Evolutionary conservation across 2,329 filamentous ascomycete species (phyloP).

Genomic region (Colletotrichum higginsianum): DNA sequence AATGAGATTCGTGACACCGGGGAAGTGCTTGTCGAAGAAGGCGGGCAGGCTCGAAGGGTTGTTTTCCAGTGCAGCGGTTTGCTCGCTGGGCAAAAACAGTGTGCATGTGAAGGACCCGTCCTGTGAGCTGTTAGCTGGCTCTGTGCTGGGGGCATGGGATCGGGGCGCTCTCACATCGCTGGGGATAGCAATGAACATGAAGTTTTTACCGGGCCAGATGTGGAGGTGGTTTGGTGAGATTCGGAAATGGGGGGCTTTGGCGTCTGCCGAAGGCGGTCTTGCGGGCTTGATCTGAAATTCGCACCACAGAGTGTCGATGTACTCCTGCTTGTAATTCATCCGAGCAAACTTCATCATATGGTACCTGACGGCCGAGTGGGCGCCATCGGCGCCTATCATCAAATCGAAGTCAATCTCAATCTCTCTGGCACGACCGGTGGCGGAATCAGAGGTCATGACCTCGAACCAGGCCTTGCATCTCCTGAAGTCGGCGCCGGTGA

Average conservation of each 20-base stretch:
- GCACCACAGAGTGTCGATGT: slow-evolving; percentile 98
- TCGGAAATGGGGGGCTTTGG: slow-evolving; percentile 67
- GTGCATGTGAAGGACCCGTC: slow-evolving; percentile 97
- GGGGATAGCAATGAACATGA: slow-evolving; percentile 99
- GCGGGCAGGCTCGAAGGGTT: slow-evolving; percentile 71
- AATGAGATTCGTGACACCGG: slow-evolving; percentile 84
- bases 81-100: slow-evolving; percentile 83
- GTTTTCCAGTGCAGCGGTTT: slow-evolving; percentile 78
- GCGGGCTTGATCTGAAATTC: slow-evolving; percentile 85
- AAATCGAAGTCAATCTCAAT: slow-evolving; percentile 91
- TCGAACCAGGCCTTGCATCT: slow-evolving; percentile 91
- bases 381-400: slow-evolving; percentile 94
- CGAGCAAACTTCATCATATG: slow-evolving; percentile 96
- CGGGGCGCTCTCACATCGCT: slow-evolving; percentile 64
- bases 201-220: slow-evolving; percentile 94
- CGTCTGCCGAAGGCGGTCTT: slow-evolving; percentile 57
- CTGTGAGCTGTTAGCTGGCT: slow-evolving; percentile 53
- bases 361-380: slow-evolving; percentile 90
- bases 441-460: slow-evolving; percentile 52
- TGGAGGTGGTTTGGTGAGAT: slow-evolving; percentile 96
- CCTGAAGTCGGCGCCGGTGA: slow-evolving; percentile 90
- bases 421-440: slow-evolving; percentile 71
- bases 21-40: slow-evolving; percentile 90
- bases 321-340: slow-evolving; percentile 93
- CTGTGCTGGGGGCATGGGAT: rapidly evolving